Conservation (phyloP, 73 alveolate species). For the Halteria grandinella region DNA sequence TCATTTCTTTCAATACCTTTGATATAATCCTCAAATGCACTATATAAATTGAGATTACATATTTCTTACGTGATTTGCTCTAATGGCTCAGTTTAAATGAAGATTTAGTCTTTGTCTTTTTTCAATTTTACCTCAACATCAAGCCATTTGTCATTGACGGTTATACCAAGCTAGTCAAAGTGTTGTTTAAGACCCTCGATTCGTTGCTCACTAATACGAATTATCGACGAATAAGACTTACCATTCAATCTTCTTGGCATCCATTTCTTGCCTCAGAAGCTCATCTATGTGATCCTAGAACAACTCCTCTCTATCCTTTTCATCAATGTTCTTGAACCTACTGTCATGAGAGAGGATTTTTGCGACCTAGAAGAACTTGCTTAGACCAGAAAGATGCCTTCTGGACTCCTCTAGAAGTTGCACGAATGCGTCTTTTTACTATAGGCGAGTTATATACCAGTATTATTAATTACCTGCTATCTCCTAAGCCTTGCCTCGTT, state of each 20-base stretch:
- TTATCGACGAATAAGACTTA: constrained; percentile 14
- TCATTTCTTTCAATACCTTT: constrained; percentile 70
- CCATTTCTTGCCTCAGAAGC: constrained; percentile 80
- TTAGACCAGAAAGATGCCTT: constrained; percentile 66
- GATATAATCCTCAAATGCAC: constrained; percentile 79
- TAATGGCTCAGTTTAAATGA: constrained; percentile 73
- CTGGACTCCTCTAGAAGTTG: constrained; percentile 74
- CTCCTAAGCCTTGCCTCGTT: constrained; percentile 73
- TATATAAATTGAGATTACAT: background rate
- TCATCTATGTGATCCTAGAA: constrained; percentile 87
- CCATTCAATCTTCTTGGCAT: constrained; percentile 78
- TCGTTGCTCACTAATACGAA: constrained; percentile 12
- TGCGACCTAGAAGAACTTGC: constrained; percentile 77
- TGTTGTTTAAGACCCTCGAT: constrained; percentile 69
- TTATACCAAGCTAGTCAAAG: constrained; percentile 63
- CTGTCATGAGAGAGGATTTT: constrained; percentile 75
- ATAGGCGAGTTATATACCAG: background rate
- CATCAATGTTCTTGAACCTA: constrained; percentile 83
- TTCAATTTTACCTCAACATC: constrained; percentile 59
- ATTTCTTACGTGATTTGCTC: constrained; percentile 70
- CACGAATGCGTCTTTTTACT: constrained; percentile 71
- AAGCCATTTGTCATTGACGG: constrained; percentile 69
- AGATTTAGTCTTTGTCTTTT: constrained; percentile 70
- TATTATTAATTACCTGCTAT: constrained; percentile 53
- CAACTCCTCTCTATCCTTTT: constrained; percentile 86